Conservation (phyloP, 345 rosid species). For the Hibiscus syriacus region DNA sequence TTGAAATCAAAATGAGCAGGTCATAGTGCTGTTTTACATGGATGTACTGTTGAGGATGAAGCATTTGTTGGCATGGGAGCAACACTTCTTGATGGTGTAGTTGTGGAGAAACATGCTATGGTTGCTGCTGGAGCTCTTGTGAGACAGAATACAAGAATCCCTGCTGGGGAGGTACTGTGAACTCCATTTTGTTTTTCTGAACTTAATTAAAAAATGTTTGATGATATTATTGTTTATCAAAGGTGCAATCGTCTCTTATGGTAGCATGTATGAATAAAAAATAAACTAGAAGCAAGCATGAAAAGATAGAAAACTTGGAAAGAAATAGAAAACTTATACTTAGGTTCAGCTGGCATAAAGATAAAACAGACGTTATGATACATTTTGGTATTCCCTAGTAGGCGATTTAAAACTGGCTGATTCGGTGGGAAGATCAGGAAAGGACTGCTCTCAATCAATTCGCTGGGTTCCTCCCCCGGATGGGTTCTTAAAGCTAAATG, state of each 20-base stretch:
- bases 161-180: constrained; percentile 66
- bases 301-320: background rate
- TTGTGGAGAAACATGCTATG: constrained; percentile 81
- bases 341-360: background rate
- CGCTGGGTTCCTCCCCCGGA: no score
- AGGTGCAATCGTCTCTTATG: background rate
- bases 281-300: background rate
- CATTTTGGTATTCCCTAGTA: no score
- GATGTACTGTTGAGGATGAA: constrained; percentile 89
- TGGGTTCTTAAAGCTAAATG: no score
- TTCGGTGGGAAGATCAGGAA: no score
- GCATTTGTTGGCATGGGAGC: constrained; percentile 93
- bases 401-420: no score
- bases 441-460: no score
- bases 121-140: constrained; percentile 98
- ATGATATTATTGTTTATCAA: background rate
- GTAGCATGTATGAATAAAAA: background rate
- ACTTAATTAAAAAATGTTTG: background rate
- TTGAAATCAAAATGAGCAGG: constrained; percentile 48
- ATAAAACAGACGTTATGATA: background rate
- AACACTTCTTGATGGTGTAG: constrained; percentile 78
- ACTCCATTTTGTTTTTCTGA: background rate
- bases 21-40: constrained; percentile 93
- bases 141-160: constrained; percentile 76
- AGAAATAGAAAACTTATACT: background rate